A percentile compares a stretch with the other conserved stretches of the same genome.
Conservation (phyloP, 2,329 filamentous ascomycete species). For the Orbilia ellipsospora region DNA sequence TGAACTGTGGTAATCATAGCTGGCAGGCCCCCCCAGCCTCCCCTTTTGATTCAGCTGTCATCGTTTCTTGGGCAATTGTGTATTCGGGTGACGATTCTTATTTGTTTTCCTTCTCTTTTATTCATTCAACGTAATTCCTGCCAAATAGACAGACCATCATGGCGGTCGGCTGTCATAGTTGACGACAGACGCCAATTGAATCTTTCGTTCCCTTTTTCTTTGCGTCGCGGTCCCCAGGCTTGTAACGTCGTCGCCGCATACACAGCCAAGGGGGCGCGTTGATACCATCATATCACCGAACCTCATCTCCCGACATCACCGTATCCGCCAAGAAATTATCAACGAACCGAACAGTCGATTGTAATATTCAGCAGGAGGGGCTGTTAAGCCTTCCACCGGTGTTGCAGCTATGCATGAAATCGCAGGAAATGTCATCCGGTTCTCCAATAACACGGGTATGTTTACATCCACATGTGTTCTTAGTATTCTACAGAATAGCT, state of each 20-base stretch:
- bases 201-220: neutral
- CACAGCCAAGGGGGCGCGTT: constrained; percentile 9
- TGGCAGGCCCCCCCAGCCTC: constrained; percentile 12
- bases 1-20: neutral
- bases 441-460: constrained; percentile 55
- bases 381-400: constrained; percentile 9
- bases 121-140: neutral
- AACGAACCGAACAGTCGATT: too few species aligned
- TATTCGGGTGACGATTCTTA: neutral
- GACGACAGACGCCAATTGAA: neutral
- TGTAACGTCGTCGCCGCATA: neutral
- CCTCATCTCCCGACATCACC: neutral
- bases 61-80: too few species aligned
- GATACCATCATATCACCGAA: neutral
- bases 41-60: constrained; percentile 1
- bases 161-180: neutral
- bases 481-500: neutral
- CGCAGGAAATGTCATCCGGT: constrained; percentile 53
- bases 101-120: neutral
- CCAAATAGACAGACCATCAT: neutral
- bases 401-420: constrained; percentile 35
- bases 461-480: neutral
- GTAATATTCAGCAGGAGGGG: constrained; percentile 14
- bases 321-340: neutral
- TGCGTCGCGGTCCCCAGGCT: constrained; percentile 11